Conservation (phyloP, 2,329 filamentous ascomycete species). For the Saccharata proteae region DNA sequence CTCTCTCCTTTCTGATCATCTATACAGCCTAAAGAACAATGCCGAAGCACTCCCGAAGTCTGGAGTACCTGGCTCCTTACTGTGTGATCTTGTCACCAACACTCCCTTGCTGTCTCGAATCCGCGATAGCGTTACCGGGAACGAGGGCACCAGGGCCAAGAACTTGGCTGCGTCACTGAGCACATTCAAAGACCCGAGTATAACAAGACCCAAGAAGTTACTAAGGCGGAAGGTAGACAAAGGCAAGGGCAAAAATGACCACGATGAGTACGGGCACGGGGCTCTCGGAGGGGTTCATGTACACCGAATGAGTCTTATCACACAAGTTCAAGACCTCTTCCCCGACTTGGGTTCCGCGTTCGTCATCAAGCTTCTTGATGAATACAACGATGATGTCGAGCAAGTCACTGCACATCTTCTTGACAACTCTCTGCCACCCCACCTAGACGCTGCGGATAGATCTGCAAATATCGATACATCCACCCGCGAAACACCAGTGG, state of each 20-base stretch:
- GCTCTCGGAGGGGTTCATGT: slow-evolving; percentile 49
- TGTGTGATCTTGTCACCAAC: slow-evolving; percentile 67
- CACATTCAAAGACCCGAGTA: slow-evolving; percentile 42
- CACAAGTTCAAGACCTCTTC: slow-evolving; percentile 88
- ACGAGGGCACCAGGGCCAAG: slow-evolving; percentile 43
- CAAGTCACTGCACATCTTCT: slow-evolving; percentile 71
- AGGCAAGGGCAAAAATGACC: slow-evolving; percentile 43
- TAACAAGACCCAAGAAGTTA: slow-evolving; percentile 40
- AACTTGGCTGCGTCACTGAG: slow-evolving; percentile 51
- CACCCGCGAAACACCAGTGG: not conserved
- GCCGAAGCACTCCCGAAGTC: slow-evolving; percentile 48
- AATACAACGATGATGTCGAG: slow-evolving; percentile 67
- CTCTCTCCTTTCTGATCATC: slow-evolving; percentile 66
- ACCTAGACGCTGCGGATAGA: slow-evolving; percentile 53
- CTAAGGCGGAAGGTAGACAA: slow-evolving; percentile 50
- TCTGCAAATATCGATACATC: slow-evolving; percentile 45
- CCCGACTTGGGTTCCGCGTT: slow-evolving; percentile 77
- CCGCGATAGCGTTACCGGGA: slow-evolving; percentile 36
- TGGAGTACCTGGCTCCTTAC: slow-evolving; percentile 44
- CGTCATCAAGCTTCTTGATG: slow-evolving; percentile 64
- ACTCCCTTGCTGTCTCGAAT: slow-evolving; percentile 63
- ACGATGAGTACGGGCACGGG: slow-evolving; percentile 22
- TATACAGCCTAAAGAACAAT: slow-evolving; percentile 66
- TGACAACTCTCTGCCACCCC: slow-evolving; percentile 59
- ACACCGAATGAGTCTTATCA: slow-evolving; percentile 73